These are phyloP conservation scores for Candida silvicultrix DNA, from an alignment of 805 yeast genomes.

Conservation along the genomic window DNA sequence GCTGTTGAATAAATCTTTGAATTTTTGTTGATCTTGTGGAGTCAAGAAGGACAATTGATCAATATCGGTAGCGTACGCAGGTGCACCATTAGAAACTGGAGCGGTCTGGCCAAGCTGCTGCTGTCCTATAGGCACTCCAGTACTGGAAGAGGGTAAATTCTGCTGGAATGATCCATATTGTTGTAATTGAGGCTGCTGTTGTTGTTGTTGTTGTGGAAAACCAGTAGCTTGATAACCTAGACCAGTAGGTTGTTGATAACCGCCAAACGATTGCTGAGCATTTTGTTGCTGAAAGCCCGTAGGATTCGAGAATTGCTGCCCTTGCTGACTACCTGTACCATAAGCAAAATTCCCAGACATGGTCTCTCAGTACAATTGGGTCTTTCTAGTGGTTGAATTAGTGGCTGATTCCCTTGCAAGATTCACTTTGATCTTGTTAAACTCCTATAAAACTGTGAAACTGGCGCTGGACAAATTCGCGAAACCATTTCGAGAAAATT, in stretches of 20 bases:
- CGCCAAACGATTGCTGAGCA: slow-evolving; percentile 8
- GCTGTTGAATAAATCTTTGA: slow-evolving; percentile 75
- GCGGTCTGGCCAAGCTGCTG: not conserved
- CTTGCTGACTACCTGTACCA: not conserved
- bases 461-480: no score
- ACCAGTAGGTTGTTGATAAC: not conserved
- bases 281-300: slow-evolving; percentile 5
- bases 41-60: slow-evolving; percentile 74
- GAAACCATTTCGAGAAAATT: no score
- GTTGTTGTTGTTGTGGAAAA: not conserved
- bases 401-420: no score
- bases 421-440: no score
- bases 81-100: not conserved
- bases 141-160: not conserved
- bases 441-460: no score
- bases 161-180: not conserved
- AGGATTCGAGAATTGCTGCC: slow-evolving; percentile 1
- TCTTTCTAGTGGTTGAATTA: no score
- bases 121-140: not conserved
- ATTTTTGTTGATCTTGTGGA: slow-evolving; percentile 77
- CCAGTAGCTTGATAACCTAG: not conserved
- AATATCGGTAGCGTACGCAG: not conserved
- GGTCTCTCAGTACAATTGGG: not conserved
- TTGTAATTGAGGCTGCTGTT: not conserved
- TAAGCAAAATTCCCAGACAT: not conserved